Conservation (phyloP, 345 rosid genomes). For the Dipteronia sinensis region DNA sequence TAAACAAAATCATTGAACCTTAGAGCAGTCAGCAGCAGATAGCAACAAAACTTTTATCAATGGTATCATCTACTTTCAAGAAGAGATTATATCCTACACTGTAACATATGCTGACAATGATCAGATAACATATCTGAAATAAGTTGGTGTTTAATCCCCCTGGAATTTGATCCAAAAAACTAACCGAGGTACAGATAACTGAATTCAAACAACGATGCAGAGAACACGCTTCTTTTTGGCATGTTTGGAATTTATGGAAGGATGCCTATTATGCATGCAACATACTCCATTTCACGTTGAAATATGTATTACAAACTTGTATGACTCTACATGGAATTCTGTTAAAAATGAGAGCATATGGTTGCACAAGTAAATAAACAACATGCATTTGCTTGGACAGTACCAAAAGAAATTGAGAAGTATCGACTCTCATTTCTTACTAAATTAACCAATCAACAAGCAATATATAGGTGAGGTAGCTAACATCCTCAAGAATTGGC, state of each 20-base stretch:
- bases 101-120: neutral
- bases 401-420: neutral
- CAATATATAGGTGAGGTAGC: neutral
- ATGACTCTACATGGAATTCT: neutral
- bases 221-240: neutral
- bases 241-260: constrained; percentile 3
- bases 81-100: neutral
- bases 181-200: neutral
- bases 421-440: neutral
- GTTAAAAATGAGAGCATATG: neutral
- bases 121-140: neutral
- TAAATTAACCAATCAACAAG: neutral
- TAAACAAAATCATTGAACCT: neutral
- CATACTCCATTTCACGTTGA: neutral
- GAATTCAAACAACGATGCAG: neutral
- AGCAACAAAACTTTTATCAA: neutral
- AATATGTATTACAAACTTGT: neutral
- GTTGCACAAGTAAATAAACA: neutral
- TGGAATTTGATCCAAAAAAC: neutral
- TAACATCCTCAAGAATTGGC: constrained; percentile 3
- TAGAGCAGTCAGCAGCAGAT: neutral
- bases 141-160: neutral
- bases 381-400: neutral
- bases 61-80: neutral
- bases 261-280: constrained; percentile 3